Percentiles rank a stretch among this genome's conserved stretches.
Conservation (phyloP, 2,329 filamentous ascomycete species). For the Epichloe aotearoae region DNA sequence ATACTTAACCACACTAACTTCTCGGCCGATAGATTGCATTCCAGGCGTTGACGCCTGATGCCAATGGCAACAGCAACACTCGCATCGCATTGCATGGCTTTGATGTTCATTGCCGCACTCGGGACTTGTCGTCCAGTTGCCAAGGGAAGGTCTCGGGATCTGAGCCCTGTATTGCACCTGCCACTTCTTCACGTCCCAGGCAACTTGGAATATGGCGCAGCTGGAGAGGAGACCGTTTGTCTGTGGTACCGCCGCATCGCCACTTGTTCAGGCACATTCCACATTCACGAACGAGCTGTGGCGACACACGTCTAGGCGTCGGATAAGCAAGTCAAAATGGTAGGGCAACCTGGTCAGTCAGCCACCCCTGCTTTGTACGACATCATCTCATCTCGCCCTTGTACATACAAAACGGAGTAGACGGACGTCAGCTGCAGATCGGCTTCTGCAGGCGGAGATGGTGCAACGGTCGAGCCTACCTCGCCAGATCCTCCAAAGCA, state of each 20-base stretch:
- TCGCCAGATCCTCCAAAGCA: background rate
- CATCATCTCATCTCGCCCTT: background rate
- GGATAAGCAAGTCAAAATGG: background rate
- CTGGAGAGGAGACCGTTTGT: background rate
- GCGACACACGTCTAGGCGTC: background rate
- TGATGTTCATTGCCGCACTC: background rate
- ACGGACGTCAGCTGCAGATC: constrained; percentile 1
- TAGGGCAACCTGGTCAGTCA: background rate
- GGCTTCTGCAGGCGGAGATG: constrained; percentile 3
- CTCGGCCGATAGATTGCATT: background rate
- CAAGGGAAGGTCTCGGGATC: background rate
- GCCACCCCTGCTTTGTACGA: background rate
- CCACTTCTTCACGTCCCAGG: background rate
- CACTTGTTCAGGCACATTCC: background rate
- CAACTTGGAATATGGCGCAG: no score
- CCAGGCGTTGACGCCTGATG: background rate
- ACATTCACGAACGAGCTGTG: background rate
- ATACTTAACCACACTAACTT: background rate
- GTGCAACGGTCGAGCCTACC: background rate
- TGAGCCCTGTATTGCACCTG: background rate
- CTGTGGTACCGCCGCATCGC: background rate
- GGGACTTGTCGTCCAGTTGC: background rate
- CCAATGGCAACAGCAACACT: background rate
- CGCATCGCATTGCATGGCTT: background rate
- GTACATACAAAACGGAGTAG: no score